Evolutionary conservation across 805 yeast species (phyloP).

Genomic region (Helenozyma baotianmanensis): DNA sequence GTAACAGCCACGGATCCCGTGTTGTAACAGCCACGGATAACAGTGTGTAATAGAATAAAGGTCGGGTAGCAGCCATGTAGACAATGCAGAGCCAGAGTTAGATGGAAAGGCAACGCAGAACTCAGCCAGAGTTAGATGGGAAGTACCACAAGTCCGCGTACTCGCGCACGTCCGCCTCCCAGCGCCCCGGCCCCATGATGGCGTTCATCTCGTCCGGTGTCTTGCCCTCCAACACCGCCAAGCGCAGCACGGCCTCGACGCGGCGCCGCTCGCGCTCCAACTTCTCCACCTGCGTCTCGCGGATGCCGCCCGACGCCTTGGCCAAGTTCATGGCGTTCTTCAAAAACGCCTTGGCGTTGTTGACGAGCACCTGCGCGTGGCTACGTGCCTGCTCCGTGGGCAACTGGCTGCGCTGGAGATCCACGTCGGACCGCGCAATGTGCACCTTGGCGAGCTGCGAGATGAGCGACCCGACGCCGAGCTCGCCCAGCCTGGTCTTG

Average conservation of each 20-base stretch:
- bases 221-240: slow-evolving; percentile 40
- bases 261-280: slow-evolving; percentile 36
- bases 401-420: slow-evolving; percentile 41
- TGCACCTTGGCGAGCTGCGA: slow-evolving; percentile 38
- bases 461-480: slow-evolving; percentile 28
- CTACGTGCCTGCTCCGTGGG: slow-evolving; percentile 26
- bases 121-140: slow-evolving; percentile 2
- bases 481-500: slow-evolving; percentile 3
- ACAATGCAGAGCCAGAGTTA: no score
- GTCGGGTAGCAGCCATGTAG: no score
- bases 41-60: no score
- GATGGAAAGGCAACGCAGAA: no score
- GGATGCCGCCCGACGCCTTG: slow-evolving; percentile 45
- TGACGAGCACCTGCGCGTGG: slow-evolving; percentile 25
- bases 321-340: slow-evolving; percentile 45
- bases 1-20: no score
- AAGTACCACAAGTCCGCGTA: slow-evolving; percentile 25
- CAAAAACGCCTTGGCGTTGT: slow-evolving; percentile 39
- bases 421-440: slow-evolving; percentile 52
- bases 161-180: slow-evolving; percentile 26
- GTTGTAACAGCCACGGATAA: no score
- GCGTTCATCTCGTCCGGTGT: slow-evolving; percentile 5
- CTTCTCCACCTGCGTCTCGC: slow-evolving; percentile 45
- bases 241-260: slow-evolving; percentile 42
- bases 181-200: slow-evolving; percentile 25